Conservation (phyloP, 208 protist genomes). For the Crithidia brevicula region DNA sequence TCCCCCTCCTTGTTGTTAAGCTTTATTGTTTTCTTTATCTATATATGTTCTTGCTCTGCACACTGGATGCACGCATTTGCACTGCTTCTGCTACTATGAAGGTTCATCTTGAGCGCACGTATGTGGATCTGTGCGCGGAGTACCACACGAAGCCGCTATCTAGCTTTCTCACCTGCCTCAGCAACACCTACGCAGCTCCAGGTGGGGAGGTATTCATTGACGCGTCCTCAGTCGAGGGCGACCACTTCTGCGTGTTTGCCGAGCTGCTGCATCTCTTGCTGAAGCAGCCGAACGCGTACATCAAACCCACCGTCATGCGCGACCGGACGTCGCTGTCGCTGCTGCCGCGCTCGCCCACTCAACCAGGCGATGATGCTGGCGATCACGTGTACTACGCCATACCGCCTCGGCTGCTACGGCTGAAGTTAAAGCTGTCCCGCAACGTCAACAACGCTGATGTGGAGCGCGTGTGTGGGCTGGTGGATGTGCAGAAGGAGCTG, state of each 20-base stretch:
- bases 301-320: slow-evolving; percentile 11
- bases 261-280: slow-evolving; percentile 32
- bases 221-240: slow-evolving; percentile 26
- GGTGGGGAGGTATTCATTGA: slow-evolving; percentile 40
- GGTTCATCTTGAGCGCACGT: slow-evolving; percentile 26
- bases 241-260: slow-evolving; percentile 34
- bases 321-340: neutral
- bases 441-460: slow-evolving; percentile 34
- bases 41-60: too few relatives aligned
- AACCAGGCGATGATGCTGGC: neutral
- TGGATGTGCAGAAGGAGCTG: slow-evolving; percentile 23
- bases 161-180: slow-evolving; percentile 12
- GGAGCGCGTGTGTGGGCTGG: slow-evolving; percentile 20
- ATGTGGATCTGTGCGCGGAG: slow-evolving; percentile 26
- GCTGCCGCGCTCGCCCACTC: neutral
- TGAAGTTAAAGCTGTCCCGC: slow-evolving; percentile 31
- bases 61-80: too few relatives aligned
- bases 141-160: slow-evolving; percentile 21
- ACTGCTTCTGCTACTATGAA: slow-evolving; percentile 19
- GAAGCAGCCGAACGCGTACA: slow-evolving; percentile 9
- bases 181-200: slow-evolving; percentile 17
- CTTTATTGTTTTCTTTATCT: too few relatives aligned
- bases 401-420: slow-evolving; percentile 25
- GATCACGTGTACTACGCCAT: slow-evolving; percentile 20
- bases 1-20: too few relatives aligned